These are phyloP conservation scores for Pyricularia pennisetigena DNA, from an alignment of 2,329 filamentous ascomycete species.

Conservation along the genomic window DNA sequence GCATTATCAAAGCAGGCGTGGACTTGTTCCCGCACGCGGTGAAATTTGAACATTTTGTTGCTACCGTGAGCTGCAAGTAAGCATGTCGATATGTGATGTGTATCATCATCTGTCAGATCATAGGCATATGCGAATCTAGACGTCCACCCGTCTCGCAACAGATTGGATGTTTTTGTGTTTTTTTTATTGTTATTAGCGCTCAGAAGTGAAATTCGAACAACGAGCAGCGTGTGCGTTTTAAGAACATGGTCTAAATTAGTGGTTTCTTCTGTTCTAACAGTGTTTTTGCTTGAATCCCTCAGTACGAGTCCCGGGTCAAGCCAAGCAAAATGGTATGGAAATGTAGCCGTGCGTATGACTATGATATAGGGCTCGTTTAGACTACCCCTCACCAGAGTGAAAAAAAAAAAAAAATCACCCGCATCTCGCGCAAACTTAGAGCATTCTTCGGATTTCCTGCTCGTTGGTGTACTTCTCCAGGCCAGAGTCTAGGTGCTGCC, in stretches of 20 bases:
- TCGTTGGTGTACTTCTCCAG: constrained; percentile 82
- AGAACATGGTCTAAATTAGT: not conserved
- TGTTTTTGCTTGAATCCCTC: not conserved
- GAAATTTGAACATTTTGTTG: not conserved
- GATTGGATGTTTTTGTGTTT: too few relatives aligned
- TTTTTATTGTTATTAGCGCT: too few relatives aligned
- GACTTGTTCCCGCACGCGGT: not conserved
- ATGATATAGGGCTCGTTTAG: not conserved
- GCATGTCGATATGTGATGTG: constrained; percentile 36
- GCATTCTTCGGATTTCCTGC: constrained; percentile 79
- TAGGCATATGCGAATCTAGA: not conserved
- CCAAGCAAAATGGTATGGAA: not conserved
- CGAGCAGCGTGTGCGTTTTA: not conserved
- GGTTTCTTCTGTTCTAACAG: not conserved
- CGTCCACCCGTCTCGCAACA: not conserved
- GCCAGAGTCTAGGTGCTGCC: constrained; percentile 71
- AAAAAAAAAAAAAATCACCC: too few relatives aligned
- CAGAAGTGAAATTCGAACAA: not conserved
- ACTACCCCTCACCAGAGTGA: too few relatives aligned
- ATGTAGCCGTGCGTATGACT: not conserved
- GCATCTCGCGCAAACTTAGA: constrained; percentile 1
- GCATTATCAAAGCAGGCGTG: not conserved
- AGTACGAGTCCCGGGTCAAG: not conserved
- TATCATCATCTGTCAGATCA: constrained; percentile 39
- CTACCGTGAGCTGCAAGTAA: not conserved